Conservation (phyloP, 2,329 filamentous ascomycete species). For the Colletotrichum lupini region DNA sequence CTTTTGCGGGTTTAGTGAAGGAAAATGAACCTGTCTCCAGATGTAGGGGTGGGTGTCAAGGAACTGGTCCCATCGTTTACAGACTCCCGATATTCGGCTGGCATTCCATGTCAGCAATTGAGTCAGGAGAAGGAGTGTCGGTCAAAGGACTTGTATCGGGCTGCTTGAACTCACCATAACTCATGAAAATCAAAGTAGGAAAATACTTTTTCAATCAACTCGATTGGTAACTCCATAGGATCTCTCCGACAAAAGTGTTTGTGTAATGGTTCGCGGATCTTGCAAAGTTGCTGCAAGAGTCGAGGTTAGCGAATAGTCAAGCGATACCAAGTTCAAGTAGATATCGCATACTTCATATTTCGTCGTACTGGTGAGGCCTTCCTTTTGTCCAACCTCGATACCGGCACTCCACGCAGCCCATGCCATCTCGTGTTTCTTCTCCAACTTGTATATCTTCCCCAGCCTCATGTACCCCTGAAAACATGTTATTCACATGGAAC, state of each 20-base stretch:
- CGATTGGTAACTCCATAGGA: slow-evolving; percentile 48
- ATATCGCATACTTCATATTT: slow-evolving; percentile 47
- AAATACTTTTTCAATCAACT: slow-evolving; percentile 50
- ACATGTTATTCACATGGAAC: slow-evolving; percentile 19
- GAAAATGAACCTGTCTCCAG: slow-evolving; percentile 33
- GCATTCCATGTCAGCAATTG: not conserved
- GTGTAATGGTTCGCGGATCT: slow-evolving; percentile 48
- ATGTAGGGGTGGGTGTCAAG: slow-evolving; percentile 32
- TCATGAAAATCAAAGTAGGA: slow-evolving; percentile 45
- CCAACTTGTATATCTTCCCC: slow-evolving; percentile 51
- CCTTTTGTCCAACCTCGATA: slow-evolving; percentile 45
- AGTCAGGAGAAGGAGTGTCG: no score
- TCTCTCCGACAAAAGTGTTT: slow-evolving; percentile 46
- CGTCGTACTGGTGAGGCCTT: slow-evolving; percentile 41
- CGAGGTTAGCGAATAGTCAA: not conserved
- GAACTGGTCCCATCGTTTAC: slow-evolving; percentile 34
- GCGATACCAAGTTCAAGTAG: not conserved
- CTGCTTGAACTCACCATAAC: slow-evolving; percentile 24
- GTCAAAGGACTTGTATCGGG: no score
- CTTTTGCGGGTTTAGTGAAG: slow-evolving; percentile 3
- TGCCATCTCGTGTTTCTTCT: slow-evolving; percentile 50
- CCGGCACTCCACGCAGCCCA: slow-evolving; percentile 54
- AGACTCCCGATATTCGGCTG: slow-evolving; percentile 30
- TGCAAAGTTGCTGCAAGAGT: slow-evolving; percentile 45
- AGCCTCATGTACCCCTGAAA: slow-evolving; percentile 54